Percentiles rank a stretch among this genome's conserved stretches.
Evolutionary conservation across 2,329 filamentous ascomycete species (phyloP).

Genomic region (Trichoderma pleuroti): DNA sequence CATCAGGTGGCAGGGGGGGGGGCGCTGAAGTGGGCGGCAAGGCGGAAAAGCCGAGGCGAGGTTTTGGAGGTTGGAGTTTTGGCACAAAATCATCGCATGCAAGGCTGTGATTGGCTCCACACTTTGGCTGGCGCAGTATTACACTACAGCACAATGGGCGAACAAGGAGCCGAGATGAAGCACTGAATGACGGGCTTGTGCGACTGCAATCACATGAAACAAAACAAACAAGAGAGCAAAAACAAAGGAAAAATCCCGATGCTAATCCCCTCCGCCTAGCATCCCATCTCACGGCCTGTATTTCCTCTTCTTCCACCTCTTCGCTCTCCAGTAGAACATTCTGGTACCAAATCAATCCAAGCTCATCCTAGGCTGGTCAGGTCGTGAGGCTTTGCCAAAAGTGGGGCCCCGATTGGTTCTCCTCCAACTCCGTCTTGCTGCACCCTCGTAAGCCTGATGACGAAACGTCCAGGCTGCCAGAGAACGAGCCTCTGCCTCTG

Average conservation of each 20-base stretch:
- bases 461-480: conserved; percentile 17
- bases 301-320: background rate
- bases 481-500: conserved; percentile 5
- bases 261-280: accelerated
- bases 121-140: background rate
- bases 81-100: conserved; percentile 21
- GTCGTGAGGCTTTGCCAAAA: conserved; percentile 12
- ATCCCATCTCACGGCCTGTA: background rate
- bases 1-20: background rate
- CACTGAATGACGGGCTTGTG: background rate
- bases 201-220: background rate
- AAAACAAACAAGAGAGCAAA: background rate
- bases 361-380: background rate
- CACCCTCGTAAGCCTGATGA: conserved; percentile 20
- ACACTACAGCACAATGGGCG: background rate
- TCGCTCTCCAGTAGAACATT: background rate
- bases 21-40: too few relatives aligned
- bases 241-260: background rate
- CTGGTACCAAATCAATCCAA: background rate
- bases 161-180: background rate
- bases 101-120: conserved; percentile 20
- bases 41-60: background rate
- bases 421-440: conserved; percentile 6
- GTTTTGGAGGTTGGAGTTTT: conserved; percentile 2
- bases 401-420: conserved; percentile 6